phyloP scores from a whole-genome alignment of 2,329 filamentous ascomycete species.

The Eutypella sp. region DNA sequence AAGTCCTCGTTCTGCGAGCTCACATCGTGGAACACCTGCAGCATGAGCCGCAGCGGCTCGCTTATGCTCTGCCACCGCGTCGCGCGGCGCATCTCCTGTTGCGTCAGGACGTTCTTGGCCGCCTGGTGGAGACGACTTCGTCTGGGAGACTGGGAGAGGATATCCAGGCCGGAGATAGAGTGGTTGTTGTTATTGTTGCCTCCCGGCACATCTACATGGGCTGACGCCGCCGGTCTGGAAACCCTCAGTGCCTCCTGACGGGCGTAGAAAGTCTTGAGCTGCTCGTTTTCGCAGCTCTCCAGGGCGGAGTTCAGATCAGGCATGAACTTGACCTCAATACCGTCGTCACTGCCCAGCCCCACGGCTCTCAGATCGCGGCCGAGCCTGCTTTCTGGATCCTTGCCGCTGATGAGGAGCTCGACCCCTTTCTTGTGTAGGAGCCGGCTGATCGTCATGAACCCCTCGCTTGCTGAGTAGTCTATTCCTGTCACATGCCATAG shows the following conservation, averaged over 20 bases:
- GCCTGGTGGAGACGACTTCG: slow-evolving; percentile 72
- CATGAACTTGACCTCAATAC: slow-evolving; percentile 72
- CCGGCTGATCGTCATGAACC: slow-evolving; percentile 87
- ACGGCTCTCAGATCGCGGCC: slow-evolving; percentile 78
- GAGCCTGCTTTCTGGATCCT: slow-evolving; percentile 70
- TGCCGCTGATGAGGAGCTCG: slow-evolving; percentile 74
- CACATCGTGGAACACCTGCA: slow-evolving; percentile 91
- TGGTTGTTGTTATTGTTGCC: slow-evolving; percentile 29
- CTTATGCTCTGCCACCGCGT: slow-evolving; percentile 80
- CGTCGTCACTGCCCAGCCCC: slow-evolving; percentile 70
- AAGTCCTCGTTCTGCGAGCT: slow-evolving; percentile 88
- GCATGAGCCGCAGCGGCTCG: slow-evolving; percentile 83
- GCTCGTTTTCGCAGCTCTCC: slow-evolving; percentile 91
- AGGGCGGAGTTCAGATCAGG: slow-evolving; percentile 88
- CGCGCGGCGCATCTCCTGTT: slow-evolving; percentile 53
- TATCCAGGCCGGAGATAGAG: slow-evolving; percentile 25
- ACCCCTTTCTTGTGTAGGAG: slow-evolving; percentile 74
- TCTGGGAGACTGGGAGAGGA: slow-evolving; percentile 72
- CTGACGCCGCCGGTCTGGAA: slow-evolving; percentile 37
- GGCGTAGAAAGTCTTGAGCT: slow-evolving; percentile 75
- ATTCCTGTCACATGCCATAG: slow-evolving; percentile 85
- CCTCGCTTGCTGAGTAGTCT: slow-evolving; percentile 94
- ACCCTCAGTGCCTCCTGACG: slow-evolving; percentile 58
- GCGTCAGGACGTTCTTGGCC: slow-evolving; percentile 69
- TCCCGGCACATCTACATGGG: slow-evolving; percentile 49